Conservation (phyloP, 345 rosid species). For the Hypericum perforatum region DNA sequence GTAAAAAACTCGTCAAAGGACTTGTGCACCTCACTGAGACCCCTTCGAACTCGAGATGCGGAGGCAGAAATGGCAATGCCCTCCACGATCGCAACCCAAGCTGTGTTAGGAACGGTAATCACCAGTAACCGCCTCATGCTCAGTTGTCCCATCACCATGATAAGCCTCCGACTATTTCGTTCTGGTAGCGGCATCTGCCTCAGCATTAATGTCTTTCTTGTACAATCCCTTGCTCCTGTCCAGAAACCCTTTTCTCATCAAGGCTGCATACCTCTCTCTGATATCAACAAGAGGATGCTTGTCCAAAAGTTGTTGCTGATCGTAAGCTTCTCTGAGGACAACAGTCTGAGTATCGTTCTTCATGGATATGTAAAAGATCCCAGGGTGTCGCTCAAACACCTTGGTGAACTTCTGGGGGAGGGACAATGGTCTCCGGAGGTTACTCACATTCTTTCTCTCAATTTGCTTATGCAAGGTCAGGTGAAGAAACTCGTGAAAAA, state of each 20-base stretch:
- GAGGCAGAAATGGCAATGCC: too few species aligned
- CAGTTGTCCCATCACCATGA: too few species aligned
- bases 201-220: conserved; percentile 8
- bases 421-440: conserved; percentile 55
- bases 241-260: conserved; percentile 56
- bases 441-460: conserved; percentile 67
- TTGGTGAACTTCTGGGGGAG: conserved; percentile 79
- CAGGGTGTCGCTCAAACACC: conserved; percentile 84
- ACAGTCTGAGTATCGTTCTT: conserved; percentile 62
- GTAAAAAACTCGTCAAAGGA: too few species aligned
- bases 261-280: conserved; percentile 32
- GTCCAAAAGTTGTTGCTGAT: conserved; percentile 33
- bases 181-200: too few species aligned
- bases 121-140: too few species aligned
- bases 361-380: conserved; percentile 65
- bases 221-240: conserved; percentile 59
- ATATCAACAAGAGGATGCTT: conserved; percentile 48
- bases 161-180: too few species aligned
- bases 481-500: conserved; percentile 86
- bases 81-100: too few species aligned
- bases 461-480: conserved; percentile 57
- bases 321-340: conserved; percentile 70
- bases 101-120: too few species aligned
- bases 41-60: too few species aligned
- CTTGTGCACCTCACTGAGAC: too few species aligned